Evolutionary conservation across 1,284 basidiomycete species (phyloP).

Genomic region (Termitomyces sp.): DNA sequence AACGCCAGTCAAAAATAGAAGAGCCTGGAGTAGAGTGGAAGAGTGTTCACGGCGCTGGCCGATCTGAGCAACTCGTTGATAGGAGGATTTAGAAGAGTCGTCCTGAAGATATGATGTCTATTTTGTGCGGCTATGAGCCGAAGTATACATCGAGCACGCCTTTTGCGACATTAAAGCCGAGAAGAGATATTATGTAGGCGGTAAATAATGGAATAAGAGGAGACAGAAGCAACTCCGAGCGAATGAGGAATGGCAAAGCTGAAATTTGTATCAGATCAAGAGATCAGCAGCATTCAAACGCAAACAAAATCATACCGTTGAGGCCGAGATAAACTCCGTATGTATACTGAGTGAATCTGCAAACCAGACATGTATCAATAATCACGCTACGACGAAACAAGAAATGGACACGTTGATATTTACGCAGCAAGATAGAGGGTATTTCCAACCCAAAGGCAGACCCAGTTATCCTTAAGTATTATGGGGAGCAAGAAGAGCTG

Average conservation of each 20-base stretch:
- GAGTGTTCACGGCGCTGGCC: background rate
- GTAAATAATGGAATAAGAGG: constrained; percentile 82
- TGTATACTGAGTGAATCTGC: constrained; percentile 79
- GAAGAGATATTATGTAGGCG: constrained; percentile 78
- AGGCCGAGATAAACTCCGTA: constrained; percentile 90
- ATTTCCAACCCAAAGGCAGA: constrained; percentile 90
- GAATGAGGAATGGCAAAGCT: constrained; percentile 89
- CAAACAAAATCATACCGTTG: constrained; percentile 45
- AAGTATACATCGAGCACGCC: constrained; percentile 78
- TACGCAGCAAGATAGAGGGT: constrained; percentile 85
- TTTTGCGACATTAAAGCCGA: constrained; percentile 87
- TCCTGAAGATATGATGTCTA: background rate
- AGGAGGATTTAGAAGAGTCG: constrained; percentile 2
- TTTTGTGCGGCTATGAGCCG: constrained; percentile 37
- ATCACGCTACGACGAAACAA: background rate
- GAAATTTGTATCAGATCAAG: constrained; percentile 7
- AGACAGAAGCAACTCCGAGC: constrained; percentile 80
- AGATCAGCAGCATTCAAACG: background rate
- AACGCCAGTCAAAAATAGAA: background rate
- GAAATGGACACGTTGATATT: background rate
- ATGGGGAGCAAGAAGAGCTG: constrained; percentile 83
- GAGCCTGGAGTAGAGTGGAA: background rate
- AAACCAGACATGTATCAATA: background rate
- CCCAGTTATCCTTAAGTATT: constrained; percentile 81
- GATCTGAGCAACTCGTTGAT: too few species aligned